Percentiles rank a stretch among this genome's conserved stretches.
These are phyloP conservation scores for Cardiospermum halicacabum DNA, from an alignment of 345 rosid genomes.

Conservation along the genomic window DNA sequence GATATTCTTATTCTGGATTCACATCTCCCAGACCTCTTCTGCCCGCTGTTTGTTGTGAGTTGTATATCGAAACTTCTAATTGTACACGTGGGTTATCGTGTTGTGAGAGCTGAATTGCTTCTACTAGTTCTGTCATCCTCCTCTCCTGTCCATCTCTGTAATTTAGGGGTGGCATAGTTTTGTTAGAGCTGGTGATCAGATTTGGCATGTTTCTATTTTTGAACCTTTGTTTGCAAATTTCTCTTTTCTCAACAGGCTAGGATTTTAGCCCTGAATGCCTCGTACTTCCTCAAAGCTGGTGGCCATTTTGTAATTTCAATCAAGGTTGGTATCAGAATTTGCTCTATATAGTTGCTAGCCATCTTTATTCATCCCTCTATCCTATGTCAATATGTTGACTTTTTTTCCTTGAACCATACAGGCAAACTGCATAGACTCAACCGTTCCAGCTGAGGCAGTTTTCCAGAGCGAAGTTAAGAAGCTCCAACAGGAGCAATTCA, in stretches of 20 bases:
- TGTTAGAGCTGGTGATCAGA: background rate
- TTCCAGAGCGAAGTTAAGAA: slow-evolving; percentile 85
- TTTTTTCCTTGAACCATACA: slow-evolving; percentile 14
- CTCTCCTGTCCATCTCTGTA: background rate
- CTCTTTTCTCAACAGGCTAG: slow-evolving; percentile 54
- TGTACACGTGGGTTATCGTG: no score
- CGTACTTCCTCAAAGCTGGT: slow-evolving; percentile 80
- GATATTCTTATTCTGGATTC: background rate
- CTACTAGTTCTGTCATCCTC: no score
- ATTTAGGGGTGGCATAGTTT: background rate
- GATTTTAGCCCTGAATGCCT: slow-evolving; percentile 83
- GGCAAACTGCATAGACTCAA: slow-evolving; percentile 96
- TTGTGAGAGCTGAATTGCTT: no score
- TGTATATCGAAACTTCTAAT: no score
- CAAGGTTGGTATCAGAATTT: slow-evolving; percentile 50
- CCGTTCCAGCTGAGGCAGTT: slow-evolving; percentile 79
- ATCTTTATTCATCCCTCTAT: no score
- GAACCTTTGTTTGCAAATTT: background rate
- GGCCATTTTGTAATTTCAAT: slow-evolving; percentile 98
- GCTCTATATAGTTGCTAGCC: no score
- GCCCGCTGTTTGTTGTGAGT: no score
- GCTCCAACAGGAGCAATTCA: slow-evolving; percentile 81
- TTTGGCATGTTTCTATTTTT: background rate
- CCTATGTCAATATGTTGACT: background rate
- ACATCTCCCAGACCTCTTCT: no score